phyloP scores from a whole-genome alignment of 176 grass and related monocot genomes.

The Poa pratensis region DNA sequence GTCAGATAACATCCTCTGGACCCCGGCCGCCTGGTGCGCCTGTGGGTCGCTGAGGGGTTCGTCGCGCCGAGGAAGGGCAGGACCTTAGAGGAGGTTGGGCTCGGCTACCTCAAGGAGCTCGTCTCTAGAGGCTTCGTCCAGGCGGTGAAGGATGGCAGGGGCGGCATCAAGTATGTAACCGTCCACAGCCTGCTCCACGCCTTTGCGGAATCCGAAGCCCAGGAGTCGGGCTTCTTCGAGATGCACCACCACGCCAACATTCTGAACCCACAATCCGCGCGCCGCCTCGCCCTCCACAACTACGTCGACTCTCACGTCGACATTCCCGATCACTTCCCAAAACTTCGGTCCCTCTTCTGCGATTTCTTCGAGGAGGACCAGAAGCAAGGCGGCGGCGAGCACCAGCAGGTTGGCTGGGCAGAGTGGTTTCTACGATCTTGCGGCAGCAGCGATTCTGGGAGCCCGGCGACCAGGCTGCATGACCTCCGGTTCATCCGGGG shows the following conservation, averaged over 20 bases:
- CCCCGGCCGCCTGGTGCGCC: background rate
- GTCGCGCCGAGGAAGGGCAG: background rate
- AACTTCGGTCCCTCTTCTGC: background rate
- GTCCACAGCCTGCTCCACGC: background rate
- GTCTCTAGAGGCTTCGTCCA: background rate
- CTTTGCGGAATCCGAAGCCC: background rate
- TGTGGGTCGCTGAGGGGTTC: background rate
- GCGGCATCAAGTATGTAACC: background rate
- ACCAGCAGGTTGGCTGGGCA: background rate
- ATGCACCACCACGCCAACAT: background rate
- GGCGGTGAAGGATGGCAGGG: background rate
- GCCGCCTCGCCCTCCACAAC: conserved; percentile 13
- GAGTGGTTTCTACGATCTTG: background rate
- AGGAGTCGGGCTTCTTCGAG: background rate
- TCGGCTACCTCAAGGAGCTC: background rate
- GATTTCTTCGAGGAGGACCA: background rate
- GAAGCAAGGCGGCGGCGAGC: background rate
- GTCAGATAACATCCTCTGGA: background rate
- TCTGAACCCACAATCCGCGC: background rate
- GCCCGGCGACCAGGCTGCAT: background rate
- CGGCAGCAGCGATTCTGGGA: background rate
- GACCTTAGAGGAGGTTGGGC: background rate
- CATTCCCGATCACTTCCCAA: background rate
- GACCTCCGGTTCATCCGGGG: background rate
- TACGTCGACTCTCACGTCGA: background rate